A percentile compares a stretch with the other conserved stretches of the same genome.
These are phyloP conservation scores for Diplocarpon mali DNA, from an alignment of 2,329 filamentous ascomycete species.

Conservation along the genomic window DNA sequence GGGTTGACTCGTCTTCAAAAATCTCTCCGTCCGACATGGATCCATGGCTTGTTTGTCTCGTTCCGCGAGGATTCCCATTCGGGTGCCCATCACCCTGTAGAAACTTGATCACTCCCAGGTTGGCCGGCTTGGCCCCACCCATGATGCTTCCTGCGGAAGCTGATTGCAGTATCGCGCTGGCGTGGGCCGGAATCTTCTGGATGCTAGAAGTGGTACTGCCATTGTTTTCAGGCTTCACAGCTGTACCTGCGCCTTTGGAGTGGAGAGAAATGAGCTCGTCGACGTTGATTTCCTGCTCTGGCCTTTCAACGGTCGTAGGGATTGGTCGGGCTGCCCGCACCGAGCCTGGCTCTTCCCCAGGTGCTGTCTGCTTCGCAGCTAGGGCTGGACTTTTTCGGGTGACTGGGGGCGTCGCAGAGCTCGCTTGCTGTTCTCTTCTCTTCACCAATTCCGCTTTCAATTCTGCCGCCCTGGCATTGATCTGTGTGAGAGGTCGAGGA, in stretches of 20 bases:
- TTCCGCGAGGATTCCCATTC: conserved; percentile 7
- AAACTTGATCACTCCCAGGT: conserved; percentile 5
- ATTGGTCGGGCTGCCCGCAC: conserved; percentile 13
- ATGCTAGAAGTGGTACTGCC: conserved; percentile 4
- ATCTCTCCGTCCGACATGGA: conserved; percentile 27
- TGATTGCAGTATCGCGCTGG: conserved; percentile 13
- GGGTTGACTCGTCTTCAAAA: conserved; percentile 17
- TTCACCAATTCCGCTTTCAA: conserved; percentile 25
- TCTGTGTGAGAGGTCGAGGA: conserved; percentile 15
- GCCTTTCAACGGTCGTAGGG: conserved; percentile 11
- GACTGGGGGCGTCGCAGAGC: conserved; percentile 18
- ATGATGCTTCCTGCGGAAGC: conserved; percentile 17
- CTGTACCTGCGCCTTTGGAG: conserved; percentile 13
- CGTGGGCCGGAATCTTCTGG: conserved; percentile 3
- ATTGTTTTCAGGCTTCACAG: conserved; percentile 10
- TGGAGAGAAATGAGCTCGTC: conserved; percentile 23
- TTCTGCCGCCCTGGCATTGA: conserved; percentile 25
- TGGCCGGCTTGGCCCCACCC: conserved; percentile 9
- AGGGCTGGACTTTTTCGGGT: not conserved
- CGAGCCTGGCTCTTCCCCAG: conserved; percentile 12
- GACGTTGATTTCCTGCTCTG: conserved; percentile 17
- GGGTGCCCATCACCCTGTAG: conserved; percentile 6
- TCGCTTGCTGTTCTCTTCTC: conserved; percentile 15
- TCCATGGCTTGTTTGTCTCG: conserved; percentile 15
- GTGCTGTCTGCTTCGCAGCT: conserved; percentile 6